These are phyloP conservation scores for Petasospora rhodanensis DNA, from an alignment of 1,139 yeast species.

Conservation along the genomic window DNA sequence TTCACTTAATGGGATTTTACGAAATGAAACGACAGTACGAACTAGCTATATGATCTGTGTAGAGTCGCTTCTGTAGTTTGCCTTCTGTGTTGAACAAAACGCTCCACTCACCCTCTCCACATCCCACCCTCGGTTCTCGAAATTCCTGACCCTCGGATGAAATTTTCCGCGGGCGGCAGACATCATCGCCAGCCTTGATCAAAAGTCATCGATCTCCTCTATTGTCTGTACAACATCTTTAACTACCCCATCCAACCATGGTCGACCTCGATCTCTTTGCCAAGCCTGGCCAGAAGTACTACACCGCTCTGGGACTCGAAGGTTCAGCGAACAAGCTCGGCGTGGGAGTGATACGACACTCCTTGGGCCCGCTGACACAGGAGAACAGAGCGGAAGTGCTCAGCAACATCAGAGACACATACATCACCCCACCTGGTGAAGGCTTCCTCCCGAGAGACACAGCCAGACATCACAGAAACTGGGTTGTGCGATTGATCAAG, in stretches of 20 bases:
- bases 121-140: not conserved
- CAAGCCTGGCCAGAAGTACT: conserved; percentile 33
- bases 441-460: conserved; percentile 96
- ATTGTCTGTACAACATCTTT: not conserved
- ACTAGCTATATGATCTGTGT: not conserved
- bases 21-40: not conserved
- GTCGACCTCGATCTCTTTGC: conserved; percentile 19
- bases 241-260: conserved; percentile 9
- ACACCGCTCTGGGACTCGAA: conserved; percentile 83
- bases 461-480: conserved; percentile 91
- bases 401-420: conserved; percentile 89
- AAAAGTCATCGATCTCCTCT: not conserved
- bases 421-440: conserved; percentile 95
- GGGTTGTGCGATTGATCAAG: conserved; percentile 83
- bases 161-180: no score
- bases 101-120: not conserved
- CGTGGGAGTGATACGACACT: conserved; percentile 83
- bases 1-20: not conserved
- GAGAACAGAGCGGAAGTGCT: conserved; percentile 68
- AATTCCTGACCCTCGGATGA: no score
- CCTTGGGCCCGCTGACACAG: conserved; percentile 44
- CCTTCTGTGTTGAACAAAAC: no score
- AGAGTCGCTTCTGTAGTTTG: not conserved
- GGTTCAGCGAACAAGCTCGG: conserved; percentile 97
- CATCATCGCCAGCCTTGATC: not conserved